phyloP scores from a whole-genome alignment of 148 eudicot species.

The Amaranthus hypochondriacus region DNA sequence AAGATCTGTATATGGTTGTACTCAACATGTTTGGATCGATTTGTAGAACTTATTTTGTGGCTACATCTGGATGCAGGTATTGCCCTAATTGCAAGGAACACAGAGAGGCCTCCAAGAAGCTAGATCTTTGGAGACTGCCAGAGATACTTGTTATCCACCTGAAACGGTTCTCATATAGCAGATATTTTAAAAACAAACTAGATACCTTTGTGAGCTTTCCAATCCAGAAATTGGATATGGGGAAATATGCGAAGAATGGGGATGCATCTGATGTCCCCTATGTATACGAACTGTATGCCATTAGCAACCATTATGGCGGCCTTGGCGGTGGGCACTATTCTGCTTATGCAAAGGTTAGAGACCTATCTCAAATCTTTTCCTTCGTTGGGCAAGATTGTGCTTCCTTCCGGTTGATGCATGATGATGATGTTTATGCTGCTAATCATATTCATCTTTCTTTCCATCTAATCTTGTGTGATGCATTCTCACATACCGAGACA shows the following conservation, averaged over 20 bases:
- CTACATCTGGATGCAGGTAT: conserved; percentile 58
- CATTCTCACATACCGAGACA: too few relatives aligned
- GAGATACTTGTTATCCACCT: conserved; percentile 91
- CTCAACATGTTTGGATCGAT: neutral
- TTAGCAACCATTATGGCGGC: conserved; percentile 99
- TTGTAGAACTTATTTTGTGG: conserved; percentile 5
- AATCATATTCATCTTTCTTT: neutral
- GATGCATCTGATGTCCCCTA: conserved; percentile 41
- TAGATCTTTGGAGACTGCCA: conserved; percentile 95
- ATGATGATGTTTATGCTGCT: neutral
- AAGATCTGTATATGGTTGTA: neutral
- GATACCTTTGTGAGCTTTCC: conserved; percentile 90
- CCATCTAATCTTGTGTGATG: too few relatives aligned
- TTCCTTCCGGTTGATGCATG: conserved; percentile 2
- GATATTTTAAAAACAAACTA: conserved; percentile 89
- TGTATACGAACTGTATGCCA: conserved; percentile 81
- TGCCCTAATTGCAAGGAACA: conserved; percentile 96
- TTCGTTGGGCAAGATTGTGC: neutral
- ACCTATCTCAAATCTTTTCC: neutral
- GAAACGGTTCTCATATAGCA: conserved; percentile 88
- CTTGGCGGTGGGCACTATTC: conserved; percentile 97
- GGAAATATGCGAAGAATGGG: conserved; percentile 63
- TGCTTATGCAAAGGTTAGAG: conserved; percentile 84
- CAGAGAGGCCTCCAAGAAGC: conserved; percentile 92
- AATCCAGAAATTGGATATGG: conserved; percentile 67